phyloP scores from a whole-genome alignment of 495 filamentous ascomycete species.

The Neurospora sublineolata region DNA sequence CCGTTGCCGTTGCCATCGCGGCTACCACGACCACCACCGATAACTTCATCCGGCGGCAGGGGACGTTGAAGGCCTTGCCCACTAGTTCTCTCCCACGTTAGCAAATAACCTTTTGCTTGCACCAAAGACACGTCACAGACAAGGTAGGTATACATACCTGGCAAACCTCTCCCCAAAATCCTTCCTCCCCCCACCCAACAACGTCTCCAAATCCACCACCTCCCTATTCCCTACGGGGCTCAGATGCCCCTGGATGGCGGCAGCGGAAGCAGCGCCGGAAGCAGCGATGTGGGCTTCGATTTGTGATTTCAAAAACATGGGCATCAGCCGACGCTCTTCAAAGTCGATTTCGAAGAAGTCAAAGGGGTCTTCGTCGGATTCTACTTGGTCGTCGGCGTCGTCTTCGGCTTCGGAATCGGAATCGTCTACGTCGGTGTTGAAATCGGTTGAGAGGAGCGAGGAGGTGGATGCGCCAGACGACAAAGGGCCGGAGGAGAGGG shows the following conservation, averaged over 20 bases:
- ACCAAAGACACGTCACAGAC: background rate
- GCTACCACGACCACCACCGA: background rate
- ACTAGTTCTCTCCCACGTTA: background rate
- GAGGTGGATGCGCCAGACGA: background rate
- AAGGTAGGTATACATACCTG: background rate
- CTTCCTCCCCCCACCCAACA: background rate
- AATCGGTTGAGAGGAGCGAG: background rate
- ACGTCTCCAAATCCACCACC: background rate
- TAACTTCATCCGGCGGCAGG: background rate
- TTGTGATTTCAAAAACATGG: slow-evolving; percentile 1
- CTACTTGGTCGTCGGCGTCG: background rate
- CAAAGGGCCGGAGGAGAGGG: background rate
- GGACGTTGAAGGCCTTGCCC: background rate
- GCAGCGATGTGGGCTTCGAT: background rate
- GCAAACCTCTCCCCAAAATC: background rate
- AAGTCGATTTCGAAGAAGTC: background rate
- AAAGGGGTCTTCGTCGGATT: background rate
- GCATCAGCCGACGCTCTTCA: slow-evolving; percentile 15
- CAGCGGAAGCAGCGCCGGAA: background rate
- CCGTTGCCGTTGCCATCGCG: background rate
- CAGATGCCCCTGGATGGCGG: background rate
- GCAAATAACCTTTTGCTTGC: background rate
- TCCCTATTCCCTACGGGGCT: background rate
- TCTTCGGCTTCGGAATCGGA: background rate
- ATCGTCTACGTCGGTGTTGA: background rate